A percentile compares a stretch with the other conserved stretches of the same genome.
phyloP scores from a whole-genome alignment of 192 early-diverging fungal species.

The Coemansia umbellata region DNA sequence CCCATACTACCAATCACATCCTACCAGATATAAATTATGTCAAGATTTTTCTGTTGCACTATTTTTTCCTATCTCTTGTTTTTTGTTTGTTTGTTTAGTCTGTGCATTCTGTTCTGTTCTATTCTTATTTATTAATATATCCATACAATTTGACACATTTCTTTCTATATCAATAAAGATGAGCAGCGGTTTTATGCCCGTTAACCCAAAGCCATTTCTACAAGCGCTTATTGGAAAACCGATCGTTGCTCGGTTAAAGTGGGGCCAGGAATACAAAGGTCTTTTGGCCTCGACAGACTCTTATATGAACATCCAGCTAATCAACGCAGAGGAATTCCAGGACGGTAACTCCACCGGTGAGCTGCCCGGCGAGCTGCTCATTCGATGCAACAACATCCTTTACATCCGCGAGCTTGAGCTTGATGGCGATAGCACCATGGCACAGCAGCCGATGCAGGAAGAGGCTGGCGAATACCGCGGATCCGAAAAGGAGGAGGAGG shows the following conservation, averaged over 20 bases:
- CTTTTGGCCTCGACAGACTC: conserved; percentile 84
- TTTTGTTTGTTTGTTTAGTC: no score
- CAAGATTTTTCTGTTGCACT: no score
- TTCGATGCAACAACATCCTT: conserved; percentile 86
- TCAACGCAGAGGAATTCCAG: conserved; percentile 92
- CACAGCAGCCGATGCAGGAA: not conserved
- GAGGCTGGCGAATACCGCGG: not conserved
- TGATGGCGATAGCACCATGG: not conserved
- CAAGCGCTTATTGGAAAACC: conserved; percentile 89
- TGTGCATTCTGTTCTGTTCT: not conserved
- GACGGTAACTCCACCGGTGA: conserved; percentile 83
- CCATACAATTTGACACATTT: no score
- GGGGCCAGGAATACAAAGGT: conserved; percentile 98
- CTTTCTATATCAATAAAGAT: not conserved
- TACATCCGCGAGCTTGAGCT: conserved; percentile 67
- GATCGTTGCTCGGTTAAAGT: conserved; percentile 92
- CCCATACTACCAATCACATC: no score
- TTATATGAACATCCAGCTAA: conserved; percentile 98
- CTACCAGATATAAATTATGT: no score
- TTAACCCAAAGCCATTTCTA: conserved; percentile 98
- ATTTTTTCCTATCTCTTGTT: not conserved
- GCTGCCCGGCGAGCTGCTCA: conserved; percentile 87
- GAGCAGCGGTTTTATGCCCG: conserved; percentile 66
- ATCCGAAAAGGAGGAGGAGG: conserved; percentile 2
- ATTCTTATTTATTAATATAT: no score